A percentile compares a stretch with the other conserved stretches of the same genome.
Conservation (phyloP, 352 stramenopile species). For the Globisporangium cederbergense region DNA sequence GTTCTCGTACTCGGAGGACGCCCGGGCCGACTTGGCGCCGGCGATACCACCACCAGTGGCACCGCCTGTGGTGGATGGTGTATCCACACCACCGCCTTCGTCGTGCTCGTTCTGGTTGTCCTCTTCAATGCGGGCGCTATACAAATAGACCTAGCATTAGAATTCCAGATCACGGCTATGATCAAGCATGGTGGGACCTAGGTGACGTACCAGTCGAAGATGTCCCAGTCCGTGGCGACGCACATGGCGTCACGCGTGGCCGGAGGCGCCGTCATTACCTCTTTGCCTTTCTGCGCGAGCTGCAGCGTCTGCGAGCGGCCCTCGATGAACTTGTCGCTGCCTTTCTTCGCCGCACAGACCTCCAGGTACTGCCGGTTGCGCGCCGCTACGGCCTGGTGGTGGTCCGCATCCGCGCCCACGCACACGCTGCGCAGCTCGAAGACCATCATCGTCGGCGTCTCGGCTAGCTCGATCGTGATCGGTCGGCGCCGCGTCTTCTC, state of each 20-base stretch:
- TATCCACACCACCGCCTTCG: constrained; percentile 19
- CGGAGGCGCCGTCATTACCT: constrained; percentile 78
- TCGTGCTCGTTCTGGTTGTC: constrained; percentile 37
- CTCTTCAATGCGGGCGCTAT: constrained; percentile 28
- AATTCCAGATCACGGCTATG: neutral
- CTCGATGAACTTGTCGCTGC: constrained; percentile 73
- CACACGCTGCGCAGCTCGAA: constrained; percentile 69
- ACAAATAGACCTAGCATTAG: neutral
- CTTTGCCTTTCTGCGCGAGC: constrained; percentile 75
- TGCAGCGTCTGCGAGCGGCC: constrained; percentile 67
- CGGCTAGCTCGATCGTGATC: constrained; percentile 44
- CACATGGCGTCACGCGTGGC: constrained; percentile 71
- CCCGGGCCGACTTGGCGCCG: constrained; percentile 12
- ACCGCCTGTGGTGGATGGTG: neutral
- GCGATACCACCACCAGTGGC: constrained; percentile 4
- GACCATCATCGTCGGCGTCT: constrained; percentile 64
- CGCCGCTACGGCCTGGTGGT: constrained; percentile 32
- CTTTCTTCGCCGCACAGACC: constrained; percentile 67
- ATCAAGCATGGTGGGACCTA: neutral
- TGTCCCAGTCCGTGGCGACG: constrained; percentile 83
- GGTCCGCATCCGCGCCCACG: constrained; percentile 50
- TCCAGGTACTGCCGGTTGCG: constrained; percentile 71
- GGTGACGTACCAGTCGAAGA: constrained; percentile 61
- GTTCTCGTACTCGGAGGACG: constrained; percentile 24
- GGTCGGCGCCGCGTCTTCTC: constrained; percentile 23